Percentiles rank a stretch among this genome's conserved stretches.
Conservation (phyloP, 139 green algal genomes). For the Yamagishiella unicocca region DNA sequence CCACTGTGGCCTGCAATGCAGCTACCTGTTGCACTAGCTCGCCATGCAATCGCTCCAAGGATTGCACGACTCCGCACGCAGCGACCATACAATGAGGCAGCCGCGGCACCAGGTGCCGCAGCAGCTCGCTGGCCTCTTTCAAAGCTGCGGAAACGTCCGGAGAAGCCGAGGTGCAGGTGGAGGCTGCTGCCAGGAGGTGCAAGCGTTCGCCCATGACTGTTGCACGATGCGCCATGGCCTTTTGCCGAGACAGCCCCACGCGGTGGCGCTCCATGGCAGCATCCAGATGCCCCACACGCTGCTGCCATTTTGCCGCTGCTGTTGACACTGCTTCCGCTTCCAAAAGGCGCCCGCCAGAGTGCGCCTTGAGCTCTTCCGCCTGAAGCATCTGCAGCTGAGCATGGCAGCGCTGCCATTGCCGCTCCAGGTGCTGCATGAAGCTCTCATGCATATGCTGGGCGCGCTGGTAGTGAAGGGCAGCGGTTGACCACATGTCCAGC, state of each 20-base stretch:
- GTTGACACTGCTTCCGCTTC: background rate
- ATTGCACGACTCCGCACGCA: background rate
- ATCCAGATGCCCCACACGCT: background rate
- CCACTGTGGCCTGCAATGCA: background rate
- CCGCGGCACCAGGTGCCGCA: background rate
- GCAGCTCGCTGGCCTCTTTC: background rate
- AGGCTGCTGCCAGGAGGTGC: slow-evolving; percentile 10
- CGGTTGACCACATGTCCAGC: slow-evolving; percentile 1
- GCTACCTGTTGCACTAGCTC: slow-evolving; percentile 23
- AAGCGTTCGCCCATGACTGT: slow-evolving; percentile 22
- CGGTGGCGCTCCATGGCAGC: background rate
- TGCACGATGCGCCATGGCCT: background rate
- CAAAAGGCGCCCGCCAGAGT: background rate
- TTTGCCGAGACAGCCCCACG: background rate
- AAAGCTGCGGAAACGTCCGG: background rate
- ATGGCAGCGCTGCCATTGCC: slow-evolving; percentile 17
- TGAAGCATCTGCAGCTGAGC: slow-evolving; percentile 35
- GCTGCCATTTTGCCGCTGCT: background rate
- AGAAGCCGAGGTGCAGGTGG: background rate
- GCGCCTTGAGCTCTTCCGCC: slow-evolving; percentile 23
- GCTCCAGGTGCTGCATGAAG: background rate
- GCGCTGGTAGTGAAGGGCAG: slow-evolving; percentile 30
- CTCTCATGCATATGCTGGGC: slow-evolving; percentile 25
- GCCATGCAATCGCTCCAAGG: slow-evolving; percentile 20
- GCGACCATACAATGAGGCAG: slow-evolving; percentile 5